Evolutionary conservation across 306 rosid species (phyloP).

Genomic region (Fragaria ananassa): DNA sequence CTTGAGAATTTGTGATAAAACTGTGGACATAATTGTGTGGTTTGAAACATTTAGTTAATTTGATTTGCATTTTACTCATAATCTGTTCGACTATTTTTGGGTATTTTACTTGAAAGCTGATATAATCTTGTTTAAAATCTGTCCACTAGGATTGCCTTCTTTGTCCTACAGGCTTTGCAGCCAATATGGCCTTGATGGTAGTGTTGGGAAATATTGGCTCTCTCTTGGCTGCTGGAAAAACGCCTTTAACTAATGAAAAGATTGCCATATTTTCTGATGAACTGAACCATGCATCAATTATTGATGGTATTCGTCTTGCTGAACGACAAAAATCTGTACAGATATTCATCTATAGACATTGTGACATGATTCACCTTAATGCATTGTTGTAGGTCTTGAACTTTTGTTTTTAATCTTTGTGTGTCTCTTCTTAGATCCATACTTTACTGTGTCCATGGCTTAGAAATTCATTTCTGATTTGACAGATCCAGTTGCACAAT

Average conservation of each 20-base stretch:
- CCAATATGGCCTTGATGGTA: conserved; percentile 95
- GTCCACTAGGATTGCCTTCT: conserved; percentile 96
- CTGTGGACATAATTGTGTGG: not conserved
- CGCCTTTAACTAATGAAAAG: conserved; percentile 55
- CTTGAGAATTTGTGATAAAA: not conserved
- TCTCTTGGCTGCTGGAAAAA: conserved; percentile 55
- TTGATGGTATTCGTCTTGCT: conserved; percentile 91
- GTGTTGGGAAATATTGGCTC: conserved; percentile 75
- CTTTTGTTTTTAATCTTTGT: conserved; percentile 25
- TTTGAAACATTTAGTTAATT: not conserved
- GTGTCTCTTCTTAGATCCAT: conserved; percentile 10
- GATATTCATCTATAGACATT: conserved; percentile 77
- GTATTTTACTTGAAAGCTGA: conserved; percentile 35
- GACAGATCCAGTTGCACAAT: conserved; percentile 68
- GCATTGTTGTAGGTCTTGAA: conserved; percentile 63
- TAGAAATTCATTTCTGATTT: conserved; percentile 23
- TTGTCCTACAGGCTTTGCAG: conserved; percentile 98
- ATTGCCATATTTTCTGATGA: conserved; percentile 87
- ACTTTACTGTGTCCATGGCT: conserved; percentile 13
- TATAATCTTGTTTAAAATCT: conserved; percentile 40
- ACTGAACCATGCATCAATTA: conserved; percentile 86
- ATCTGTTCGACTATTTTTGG: not conserved
- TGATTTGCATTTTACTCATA: not conserved
- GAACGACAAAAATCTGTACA: conserved; percentile 64
- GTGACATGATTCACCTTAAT: conserved; percentile 87